Evolutionary conservation across 805 yeast genomes (phyloP).

Genomic region (Alloascoidea hylecoeti): DNA sequence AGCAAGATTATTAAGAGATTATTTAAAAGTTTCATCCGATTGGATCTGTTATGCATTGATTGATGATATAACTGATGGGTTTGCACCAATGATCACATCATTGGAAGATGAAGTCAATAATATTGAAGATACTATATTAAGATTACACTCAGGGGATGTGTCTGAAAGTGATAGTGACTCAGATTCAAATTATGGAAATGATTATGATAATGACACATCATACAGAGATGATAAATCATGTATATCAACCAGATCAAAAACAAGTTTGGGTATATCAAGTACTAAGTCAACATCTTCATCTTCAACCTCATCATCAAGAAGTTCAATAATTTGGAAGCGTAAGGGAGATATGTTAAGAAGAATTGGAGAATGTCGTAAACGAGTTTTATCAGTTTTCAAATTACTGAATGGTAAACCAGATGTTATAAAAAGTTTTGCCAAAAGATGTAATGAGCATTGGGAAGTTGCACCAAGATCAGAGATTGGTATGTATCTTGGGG

Average conservation of each 20-base stretch:
- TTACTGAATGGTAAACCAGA: constrained; percentile 89
- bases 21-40: constrained; percentile 80
- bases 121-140: constrained; percentile 85
- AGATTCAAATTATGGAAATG: constrained; percentile 21
- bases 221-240: constrained; percentile 2
- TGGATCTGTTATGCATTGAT: constrained; percentile 96
- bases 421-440: constrained; percentile 92
- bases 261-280: too few relatives aligned
- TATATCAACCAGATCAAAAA: constrained; percentile 5
- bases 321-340: constrained; percentile 63
- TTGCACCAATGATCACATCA: constrained; percentile 90
- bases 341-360: constrained; percentile 92
- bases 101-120: constrained; percentile 89
- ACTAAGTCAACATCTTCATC: constrained; percentile 15
- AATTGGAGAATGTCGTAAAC: constrained; percentile 88
- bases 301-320: constrained; percentile 20
- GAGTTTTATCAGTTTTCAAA: constrained; percentile 83
- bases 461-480: constrained; percentile 69
- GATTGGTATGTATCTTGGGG: constrained; percentile 90
- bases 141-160: constrained; percentile 62
- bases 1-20: constrained; percentile 77
- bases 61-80: constrained; percentile 95
- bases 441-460: constrained; percentile 79
- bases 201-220: constrained; percentile 5
- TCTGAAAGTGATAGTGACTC: constrained; percentile 24